phyloP scores from a whole-genome alignment of 2,329 filamentous ascomycete species.

The Fusarium ambrosium region DNA sequence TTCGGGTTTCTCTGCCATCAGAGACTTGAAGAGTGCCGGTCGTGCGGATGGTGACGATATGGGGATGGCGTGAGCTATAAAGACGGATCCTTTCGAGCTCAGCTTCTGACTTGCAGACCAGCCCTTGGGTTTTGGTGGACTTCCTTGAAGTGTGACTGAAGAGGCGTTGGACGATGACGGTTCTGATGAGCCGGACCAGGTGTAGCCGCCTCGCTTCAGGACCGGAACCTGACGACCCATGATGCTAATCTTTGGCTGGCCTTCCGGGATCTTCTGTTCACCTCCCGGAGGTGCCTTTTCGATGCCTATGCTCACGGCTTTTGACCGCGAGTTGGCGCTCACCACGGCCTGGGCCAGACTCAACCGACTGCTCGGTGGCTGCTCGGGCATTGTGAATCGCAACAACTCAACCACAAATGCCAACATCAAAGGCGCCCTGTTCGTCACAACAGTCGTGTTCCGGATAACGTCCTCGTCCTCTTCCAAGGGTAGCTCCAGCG shows the following conservation, averaged over 20 bases:
- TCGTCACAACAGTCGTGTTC: slow-evolving; percentile 74
- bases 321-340: slow-evolving; percentile 82
- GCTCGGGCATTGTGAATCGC: slow-evolving; percentile 86
- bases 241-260: slow-evolving; percentile 79
- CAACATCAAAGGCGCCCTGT: slow-evolving; percentile 84
- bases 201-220: slow-evolving; percentile 82
- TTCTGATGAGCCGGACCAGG: slow-evolving; percentile 50
- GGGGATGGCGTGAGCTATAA: slow-evolving; percentile 65
- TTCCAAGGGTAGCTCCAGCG: slow-evolving; percentile 70
- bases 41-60: slow-evolving; percentile 58
- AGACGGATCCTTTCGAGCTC: slow-evolving; percentile 67
- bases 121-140: slow-evolving; percentile 41
- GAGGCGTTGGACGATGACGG: slow-evolving; percentile 33
- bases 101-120: slow-evolving; percentile 68
- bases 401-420: slow-evolving; percentile 82
- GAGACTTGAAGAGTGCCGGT: slow-evolving; percentile 58
- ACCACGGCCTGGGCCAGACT: slow-evolving; percentile 88
- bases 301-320: slow-evolving; percentile 81
- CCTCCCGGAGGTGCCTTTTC: slow-evolving; percentile 75
- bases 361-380: slow-evolving; percentile 85
- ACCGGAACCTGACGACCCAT: slow-evolving; percentile 82
- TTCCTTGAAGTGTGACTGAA: slow-evolving; percentile 29
- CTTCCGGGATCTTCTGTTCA: slow-evolving; percentile 79
- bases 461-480: slow-evolving; percentile 72
- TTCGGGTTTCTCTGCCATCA: slow-evolving; percentile 63